Base-by-base conservation (phyloP, 2,329 filamentous ascomycete species). In the Penicillium sp. region DNA sequence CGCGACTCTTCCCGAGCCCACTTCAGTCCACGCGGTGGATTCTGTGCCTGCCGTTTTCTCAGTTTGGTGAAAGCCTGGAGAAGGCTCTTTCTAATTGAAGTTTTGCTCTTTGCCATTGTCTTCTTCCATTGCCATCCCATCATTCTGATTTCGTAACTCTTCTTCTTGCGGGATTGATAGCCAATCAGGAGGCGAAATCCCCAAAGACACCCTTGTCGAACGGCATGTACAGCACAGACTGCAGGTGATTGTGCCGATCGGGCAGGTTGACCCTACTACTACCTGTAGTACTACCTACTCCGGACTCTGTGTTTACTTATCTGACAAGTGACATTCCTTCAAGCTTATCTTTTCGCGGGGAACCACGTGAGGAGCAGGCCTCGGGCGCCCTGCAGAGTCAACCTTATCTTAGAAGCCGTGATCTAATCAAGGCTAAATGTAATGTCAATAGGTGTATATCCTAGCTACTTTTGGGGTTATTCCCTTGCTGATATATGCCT, bases 111-210 rank as follows among this genome's bases (percentile, higher is more conserved):
- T 35, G 25, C 25, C 22, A 8, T 28, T n/a, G 25, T 15, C 43
- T 47, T 25, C 22, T 22, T 38, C 34, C 54, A 11, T 57, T 61
- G 48, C n/a, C 25, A 55, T 63, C 42, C 22, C 41, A 59, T 65
- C 59, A 62, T 67, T 56, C 58, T 39, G 55, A 50, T 66, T 62
- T 58, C 64, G 65, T 66, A 66, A 67, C 35, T 42, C 25, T 15
- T 59, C 55, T 35, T 43, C 37, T 37, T 39, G 55, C 60, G 54
- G 57, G 35, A 42, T 11, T 42, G 4, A 6, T 15, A 35, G 50
- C 66, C 66, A 68, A 68, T 68, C 39, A 57, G 39, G 25, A 31
- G 28, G 8, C 43, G 15, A 17, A 15, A 34, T 52, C 2, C 12
- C 25, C 17, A 34, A 34, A 39, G 1, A 41, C 12, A 8, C n/a